These are phyloP conservation scores for Pestalotiopsis fici DNA, from an alignment of 2,329 filamentous ascomycete species.

Conservation along the genomic window DNA sequence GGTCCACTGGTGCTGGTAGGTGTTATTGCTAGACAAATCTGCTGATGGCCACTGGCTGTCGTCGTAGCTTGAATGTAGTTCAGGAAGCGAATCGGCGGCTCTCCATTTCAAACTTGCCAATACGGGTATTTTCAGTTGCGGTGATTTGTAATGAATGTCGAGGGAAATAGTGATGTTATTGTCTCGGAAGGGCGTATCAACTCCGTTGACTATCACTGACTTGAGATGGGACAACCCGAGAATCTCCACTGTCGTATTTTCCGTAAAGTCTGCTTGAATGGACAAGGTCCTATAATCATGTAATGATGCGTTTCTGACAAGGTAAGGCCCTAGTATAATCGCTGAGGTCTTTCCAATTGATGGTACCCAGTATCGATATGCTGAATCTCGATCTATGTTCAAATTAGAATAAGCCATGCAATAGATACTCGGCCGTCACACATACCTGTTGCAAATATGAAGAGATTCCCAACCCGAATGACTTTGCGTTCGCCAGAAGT, in stretches of 20 bases:
- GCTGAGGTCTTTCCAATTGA: not conserved
- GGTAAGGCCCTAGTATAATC: not conserved
- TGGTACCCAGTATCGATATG: not conserved
- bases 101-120: not conserved
- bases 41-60: not conserved
- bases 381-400: not conserved
- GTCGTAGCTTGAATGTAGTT: not conserved
- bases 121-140: not conserved
- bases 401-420: not conserved
- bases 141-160: not conserved
- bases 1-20: slow-evolving; percentile 50
- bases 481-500: not conserved
- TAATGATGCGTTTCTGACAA: not conserved
- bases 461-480: not conserved
- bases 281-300: not conserved
- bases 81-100: not conserved
- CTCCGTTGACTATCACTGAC: not conserved
- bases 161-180: not conserved
- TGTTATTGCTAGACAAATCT: not conserved
- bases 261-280: not conserved
- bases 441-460: not conserved
- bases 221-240: not conserved
- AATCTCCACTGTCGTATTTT: not conserved
- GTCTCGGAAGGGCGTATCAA: not conserved
- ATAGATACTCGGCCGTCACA: too few species aligned